Percentiles rank a stretch among this genome's conserved stretches.
These are phyloP conservation scores for Blastomyces parvus DNA, from an alignment of 2,329 filamentous ascomycete species.

Conservation along the genomic window DNA sequence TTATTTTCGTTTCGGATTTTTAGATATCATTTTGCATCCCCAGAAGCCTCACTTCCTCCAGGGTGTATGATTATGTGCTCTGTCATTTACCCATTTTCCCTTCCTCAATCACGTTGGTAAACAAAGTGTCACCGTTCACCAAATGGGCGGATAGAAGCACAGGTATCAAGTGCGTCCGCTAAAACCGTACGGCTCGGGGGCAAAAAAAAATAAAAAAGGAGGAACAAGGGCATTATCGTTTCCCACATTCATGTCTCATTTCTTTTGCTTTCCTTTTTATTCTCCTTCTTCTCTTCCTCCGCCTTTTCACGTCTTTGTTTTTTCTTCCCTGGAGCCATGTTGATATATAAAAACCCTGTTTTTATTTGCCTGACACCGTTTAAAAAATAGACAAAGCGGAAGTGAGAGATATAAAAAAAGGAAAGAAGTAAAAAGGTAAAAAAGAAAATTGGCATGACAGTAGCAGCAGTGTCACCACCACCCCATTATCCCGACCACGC, in stretches of 20 bases:
- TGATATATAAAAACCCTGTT: conserved; percentile 16
- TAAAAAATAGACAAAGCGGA: not conserved
- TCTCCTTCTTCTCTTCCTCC: not conserved
- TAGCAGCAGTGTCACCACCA: not conserved
- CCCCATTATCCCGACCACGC: not conserved
- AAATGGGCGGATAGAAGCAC: too few species aligned
- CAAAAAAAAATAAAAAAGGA: not conserved
- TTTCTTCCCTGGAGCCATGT: not conserved
- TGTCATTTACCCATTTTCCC: not conserved
- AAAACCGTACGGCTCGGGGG: not conserved
- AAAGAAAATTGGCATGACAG: not conserved
- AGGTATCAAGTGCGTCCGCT: not conserved
- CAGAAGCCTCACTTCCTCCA: not conserved
- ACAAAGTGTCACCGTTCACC: not conserved
- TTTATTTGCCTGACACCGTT: conserved; percentile 27
- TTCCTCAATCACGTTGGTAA: not conserved
- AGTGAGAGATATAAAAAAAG: not conserved
- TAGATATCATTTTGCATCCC: not conserved
- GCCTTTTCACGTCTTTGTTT: not conserved
- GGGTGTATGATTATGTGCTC: not conserved
- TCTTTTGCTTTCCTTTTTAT: not conserved
- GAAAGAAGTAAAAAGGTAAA: not conserved
- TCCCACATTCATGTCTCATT: not conserved
- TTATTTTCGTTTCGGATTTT: not conserved
- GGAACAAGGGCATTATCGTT: not conserved